These are phyloP conservation scores for Dionaea muscipula DNA, from an alignment of 179 eudicot species.

Conservation along the genomic window DNA sequence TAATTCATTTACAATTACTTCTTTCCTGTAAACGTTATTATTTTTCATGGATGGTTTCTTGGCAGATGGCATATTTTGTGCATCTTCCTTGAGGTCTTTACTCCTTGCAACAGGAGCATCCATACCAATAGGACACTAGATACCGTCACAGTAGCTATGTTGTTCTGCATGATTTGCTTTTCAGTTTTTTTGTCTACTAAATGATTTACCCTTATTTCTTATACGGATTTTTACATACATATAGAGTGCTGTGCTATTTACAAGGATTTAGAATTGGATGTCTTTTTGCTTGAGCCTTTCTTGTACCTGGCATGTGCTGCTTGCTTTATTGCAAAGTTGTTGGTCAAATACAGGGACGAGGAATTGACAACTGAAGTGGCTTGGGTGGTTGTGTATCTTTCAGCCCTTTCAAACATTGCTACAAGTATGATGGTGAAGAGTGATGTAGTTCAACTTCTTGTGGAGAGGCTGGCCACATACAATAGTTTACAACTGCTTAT, in stretches of 20 bases:
- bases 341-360: conserved; percentile 58
- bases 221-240: too few relatives aligned
- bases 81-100: too few relatives aligned
- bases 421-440: conserved; percentile 58
- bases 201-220: too few relatives aligned
- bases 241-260: not conserved
- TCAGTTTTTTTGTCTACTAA: too few relatives aligned
- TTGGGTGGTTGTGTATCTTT: conserved; percentile 94
- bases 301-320: not conserved
- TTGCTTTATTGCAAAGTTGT: not conserved
- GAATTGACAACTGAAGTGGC: conserved; percentile 95
- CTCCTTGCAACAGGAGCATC: too few relatives aligned
- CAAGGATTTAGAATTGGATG: not conserved
- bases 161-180: too few relatives aligned
- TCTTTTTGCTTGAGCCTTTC: not conserved
- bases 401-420: conserved; percentile 79
- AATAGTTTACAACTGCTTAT: conserved; percentile 79
- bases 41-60: too few relatives aligned
- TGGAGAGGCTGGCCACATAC: conserved; percentile 58
- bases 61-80: too few relatives aligned
- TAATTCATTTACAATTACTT: too few relatives aligned
- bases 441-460: conserved; percentile 66
- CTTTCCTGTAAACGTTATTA: too few relatives aligned
- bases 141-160: too few relatives aligned
- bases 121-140: too few relatives aligned